These are phyloP conservation scores for Hanseniaspora singularis DNA, from an alignment of 805 yeast genomes.

Conservation along the genomic window DNA sequence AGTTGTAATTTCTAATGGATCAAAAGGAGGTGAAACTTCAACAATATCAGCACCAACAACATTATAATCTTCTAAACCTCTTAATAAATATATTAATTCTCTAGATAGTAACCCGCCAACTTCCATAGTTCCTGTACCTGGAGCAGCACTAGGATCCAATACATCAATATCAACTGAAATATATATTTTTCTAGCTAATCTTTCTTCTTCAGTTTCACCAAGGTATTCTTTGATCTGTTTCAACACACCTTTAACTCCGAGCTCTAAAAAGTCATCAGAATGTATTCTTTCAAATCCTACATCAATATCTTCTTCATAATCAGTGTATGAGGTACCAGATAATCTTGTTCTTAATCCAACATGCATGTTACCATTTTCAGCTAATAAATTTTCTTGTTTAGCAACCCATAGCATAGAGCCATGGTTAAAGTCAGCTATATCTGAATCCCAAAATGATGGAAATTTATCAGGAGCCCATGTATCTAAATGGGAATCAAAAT, in stretches of 20 bases:
- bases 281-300: constrained; percentile 61
- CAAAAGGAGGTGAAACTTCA: constrained; percentile 59
- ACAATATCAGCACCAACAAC: constrained; percentile 68
- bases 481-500: constrained; percentile 77
- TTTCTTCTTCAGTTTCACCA: constrained; percentile 33
- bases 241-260: constrained; percentile 52
- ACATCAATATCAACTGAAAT: constrained; percentile 68
- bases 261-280: constrained; percentile 61
- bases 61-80: constrained; percentile 47
- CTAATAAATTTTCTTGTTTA: constrained; percentile 49
- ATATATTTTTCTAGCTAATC: constrained; percentile 46
- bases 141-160: constrained; percentile 60
- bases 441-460: constrained; percentile 50
- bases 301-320: constrained; percentile 51
- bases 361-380: constrained; percentile 48
- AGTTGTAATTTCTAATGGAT: constrained; percentile 52
- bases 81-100: constrained; percentile 47
- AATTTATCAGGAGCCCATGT: constrained; percentile 68
- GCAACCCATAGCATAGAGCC: constrained; percentile 86
- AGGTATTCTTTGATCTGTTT: constrained; percentile 41
- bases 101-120: constrained; percentile 62
- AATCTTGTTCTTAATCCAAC: constrained; percentile 68
- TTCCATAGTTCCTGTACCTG: constrained; percentile 73
- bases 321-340: constrained; percentile 46
- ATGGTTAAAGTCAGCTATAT: constrained; percentile 54